Conservation (phyloP, 176 grass and related monocot species). For the Chrysopogon serrulatus region DNA sequence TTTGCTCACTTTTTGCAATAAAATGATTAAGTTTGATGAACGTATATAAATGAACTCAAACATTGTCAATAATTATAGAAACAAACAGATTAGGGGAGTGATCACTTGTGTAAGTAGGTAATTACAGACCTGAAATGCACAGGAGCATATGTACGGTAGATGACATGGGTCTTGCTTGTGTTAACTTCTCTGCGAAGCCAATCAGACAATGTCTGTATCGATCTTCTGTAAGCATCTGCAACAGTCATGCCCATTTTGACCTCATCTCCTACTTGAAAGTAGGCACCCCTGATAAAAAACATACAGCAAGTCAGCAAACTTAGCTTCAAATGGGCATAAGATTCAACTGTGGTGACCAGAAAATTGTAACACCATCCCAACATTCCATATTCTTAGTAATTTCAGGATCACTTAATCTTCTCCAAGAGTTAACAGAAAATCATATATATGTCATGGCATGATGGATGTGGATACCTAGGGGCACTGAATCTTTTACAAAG, state of each 20-base stretch:
- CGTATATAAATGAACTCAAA: background rate
- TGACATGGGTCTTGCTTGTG: conserved; percentile 75
- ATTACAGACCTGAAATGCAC: conserved; percentile 93
- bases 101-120: background rate
- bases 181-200: conserved; percentile 84
- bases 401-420: background rate
- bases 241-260: conserved; percentile 91
- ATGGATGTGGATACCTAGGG: background rate
- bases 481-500: background rate
- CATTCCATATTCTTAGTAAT: background rate
- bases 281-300: conserved; percentile 49
- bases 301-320: conserved; percentile 9
- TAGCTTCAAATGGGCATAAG: background rate
- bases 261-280: conserved; percentile 74
- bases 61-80: conserved; percentile 11
- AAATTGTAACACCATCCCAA: background rate
- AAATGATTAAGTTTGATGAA: background rate
- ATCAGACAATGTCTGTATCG: conserved; percentile 61
- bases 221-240: conserved; percentile 55
- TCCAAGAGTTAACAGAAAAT: background rate
- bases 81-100: background rate
- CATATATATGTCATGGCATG: background rate
- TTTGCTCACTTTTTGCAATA: background rate
- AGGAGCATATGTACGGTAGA: conserved; percentile 89
- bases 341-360: background rate